These are phyloP conservation scores for Irpex sp. DNA, from an alignment of 1,284 basidiomycete species.

Conservation along the genomic window DNA sequence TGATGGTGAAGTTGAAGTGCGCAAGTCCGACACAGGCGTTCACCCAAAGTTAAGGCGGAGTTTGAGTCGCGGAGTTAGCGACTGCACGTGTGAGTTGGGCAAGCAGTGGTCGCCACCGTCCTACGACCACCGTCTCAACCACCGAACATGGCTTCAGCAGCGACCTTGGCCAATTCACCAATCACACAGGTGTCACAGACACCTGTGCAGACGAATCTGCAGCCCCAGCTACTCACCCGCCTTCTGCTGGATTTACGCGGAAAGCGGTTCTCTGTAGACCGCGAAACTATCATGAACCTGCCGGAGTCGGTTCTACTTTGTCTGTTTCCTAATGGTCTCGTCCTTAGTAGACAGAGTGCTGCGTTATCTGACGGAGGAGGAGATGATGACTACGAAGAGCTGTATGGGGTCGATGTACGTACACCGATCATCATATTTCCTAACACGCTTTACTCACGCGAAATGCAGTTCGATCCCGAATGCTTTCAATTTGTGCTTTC, in stretches of 20 bases:
- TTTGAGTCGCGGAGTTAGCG: background rate
- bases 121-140: background rate
- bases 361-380: constrained; percentile 70
- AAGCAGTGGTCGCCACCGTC: background rate
- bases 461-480: constrained; percentile 87
- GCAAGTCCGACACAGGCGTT: background rate
- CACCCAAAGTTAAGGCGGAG: background rate
- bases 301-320: constrained; percentile 97
- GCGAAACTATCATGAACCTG: constrained; percentile 97
- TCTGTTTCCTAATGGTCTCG: constrained; percentile 96
- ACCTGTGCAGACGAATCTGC: constrained; percentile 67
- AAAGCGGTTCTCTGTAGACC: constrained; percentile 89
- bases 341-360: constrained; percentile 84
- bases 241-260: constrained; percentile 93
- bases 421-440: constrained; percentile 14
- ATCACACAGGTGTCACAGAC: constrained; percentile 85
- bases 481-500: constrained; percentile 92
- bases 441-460: constrained; percentile 10
- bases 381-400: constrained; percentile 88
- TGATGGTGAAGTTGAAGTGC: background rate
- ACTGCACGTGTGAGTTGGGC: background rate
- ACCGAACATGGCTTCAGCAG: constrained; percentile 40
- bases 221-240: constrained; percentile 81
- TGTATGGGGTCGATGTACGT: constrained; percentile 94
- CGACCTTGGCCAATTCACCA: constrained; percentile 62